Evolutionary conservation across 1,284 basidiomycete genomes (phyloP).

Genomic region (Trichosporon ovoides): DNA sequence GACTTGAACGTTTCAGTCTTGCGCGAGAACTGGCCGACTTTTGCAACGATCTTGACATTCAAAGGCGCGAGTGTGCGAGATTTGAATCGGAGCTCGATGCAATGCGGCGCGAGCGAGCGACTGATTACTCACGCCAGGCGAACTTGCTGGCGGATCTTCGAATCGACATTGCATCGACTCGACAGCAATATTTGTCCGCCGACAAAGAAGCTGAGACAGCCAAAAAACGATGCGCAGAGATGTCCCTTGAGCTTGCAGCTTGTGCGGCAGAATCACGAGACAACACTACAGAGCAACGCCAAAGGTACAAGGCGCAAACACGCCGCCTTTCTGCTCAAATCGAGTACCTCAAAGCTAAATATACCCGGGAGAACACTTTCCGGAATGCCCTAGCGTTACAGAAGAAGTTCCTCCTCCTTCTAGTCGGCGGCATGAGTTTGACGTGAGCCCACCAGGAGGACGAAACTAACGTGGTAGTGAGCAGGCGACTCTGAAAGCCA

Average conservation of each 20-base stretch:
- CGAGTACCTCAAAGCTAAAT: slow-evolving; percentile 85
- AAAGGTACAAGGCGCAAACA: slow-evolving; percentile 34
- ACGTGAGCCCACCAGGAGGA: slow-evolving; percentile 53
- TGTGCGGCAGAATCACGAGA: background rate
- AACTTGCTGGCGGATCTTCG: background rate
- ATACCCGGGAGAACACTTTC: slow-evolving; percentile 74
- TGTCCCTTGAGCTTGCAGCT: background rate
- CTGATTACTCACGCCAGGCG: background rate
- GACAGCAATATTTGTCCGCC: slow-evolving; percentile 13
- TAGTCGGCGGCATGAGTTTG: slow-evolving; percentile 58
- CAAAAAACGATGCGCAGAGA: background rate
- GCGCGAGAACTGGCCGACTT: slow-evolving; percentile 32
- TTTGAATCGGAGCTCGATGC: slow-evolving; percentile 55
- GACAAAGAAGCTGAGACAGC: slow-evolving; percentile 19
- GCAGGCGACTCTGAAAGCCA: slow-evolving; percentile 67
- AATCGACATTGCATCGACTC: background rate
- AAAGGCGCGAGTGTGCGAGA: slow-evolving; percentile 54
- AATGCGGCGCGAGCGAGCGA: slow-evolving; percentile 50
- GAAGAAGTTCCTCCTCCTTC: slow-evolving; percentile 63
- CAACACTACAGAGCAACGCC: slow-evolving; percentile 21
- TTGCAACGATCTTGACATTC: slow-evolving; percentile 32
- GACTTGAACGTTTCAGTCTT: background rate
- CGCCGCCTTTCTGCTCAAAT: slow-evolving; percentile 56
- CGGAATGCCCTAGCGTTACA: slow-evolving; percentile 77
- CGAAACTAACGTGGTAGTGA: slow-evolving; percentile 55